Evolutionary conservation across 2,329 filamentous ascomycete species (phyloP), one percentile per base, ranked within the genome.

Genomic region (Blastomyces parvus): DNA sequence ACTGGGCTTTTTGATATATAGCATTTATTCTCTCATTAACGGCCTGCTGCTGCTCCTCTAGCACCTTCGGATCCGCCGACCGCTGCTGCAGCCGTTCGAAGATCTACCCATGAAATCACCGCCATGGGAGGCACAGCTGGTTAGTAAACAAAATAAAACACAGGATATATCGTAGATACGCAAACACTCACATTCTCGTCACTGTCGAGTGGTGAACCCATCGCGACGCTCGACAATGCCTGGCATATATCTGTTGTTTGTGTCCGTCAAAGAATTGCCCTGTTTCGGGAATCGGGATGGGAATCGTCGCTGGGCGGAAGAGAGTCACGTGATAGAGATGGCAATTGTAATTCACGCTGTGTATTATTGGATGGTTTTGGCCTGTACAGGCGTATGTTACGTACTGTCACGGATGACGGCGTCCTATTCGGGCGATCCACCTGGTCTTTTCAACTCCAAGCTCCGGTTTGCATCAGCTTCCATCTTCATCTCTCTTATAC

Each of bases 1-100:
- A 75, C 72, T 89, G 86, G 25, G 85, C 83, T 72, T 84, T 85
- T 68, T 84, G 79, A 66, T 85, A 82, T 65, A 86, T 84, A 33
- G 79, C 78, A 67, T 81, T 77, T 27, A 84, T 77, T 60, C 83
- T 80, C 70, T 84, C 82, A 72, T 84, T 83, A 70, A 87, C 76
- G 63, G 84, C 83, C 69, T 83, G 80, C 69, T 86, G 80, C 66
- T 84, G 81, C 71, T 84, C 81, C 73, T 86, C 82, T 66, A 82
- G 74, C 67, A 83, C 79, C 70, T 83, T 81, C 30, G 83, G 80
- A 74, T 88, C 84, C 65, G 81, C 76, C 69, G 81, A 82, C 72
- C 83, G 80, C 74, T 80, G 81, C 30, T 74, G 70, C 61, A 74
- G 68, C 68, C 68, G 70, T 66, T 70, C 69, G 69, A 75, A 72